Evolutionary conservation across 1,284 basidiomycete genomes (phyloP).

Genomic region (Apiotrichum gamsii): DNA sequence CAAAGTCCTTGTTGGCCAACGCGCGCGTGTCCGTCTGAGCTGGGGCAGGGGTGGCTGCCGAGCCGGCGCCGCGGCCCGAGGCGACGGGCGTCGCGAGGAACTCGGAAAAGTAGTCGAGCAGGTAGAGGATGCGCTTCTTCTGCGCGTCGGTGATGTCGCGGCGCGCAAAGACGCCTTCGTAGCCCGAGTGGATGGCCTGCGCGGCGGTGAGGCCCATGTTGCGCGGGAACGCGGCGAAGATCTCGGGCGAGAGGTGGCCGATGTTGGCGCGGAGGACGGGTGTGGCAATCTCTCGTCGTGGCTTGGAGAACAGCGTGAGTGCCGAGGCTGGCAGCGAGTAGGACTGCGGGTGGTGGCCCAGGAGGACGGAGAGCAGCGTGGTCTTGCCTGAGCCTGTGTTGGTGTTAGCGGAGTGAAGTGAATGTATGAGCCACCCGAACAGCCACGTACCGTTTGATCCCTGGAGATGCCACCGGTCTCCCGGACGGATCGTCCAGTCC

Average conservation of each 20-base stretch:
- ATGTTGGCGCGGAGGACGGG: slow-evolving; percentile 55
- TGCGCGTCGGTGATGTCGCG: slow-evolving; percentile 51
- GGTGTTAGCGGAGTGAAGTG: neutral
- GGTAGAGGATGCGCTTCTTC: slow-evolving; percentile 46
- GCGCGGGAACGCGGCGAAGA: slow-evolving; percentile 84
- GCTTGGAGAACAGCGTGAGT: slow-evolving; percentile 65
- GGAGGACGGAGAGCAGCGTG: slow-evolving; percentile 82
- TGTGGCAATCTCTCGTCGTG: slow-evolving; percentile 61
- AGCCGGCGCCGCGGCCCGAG: too few species aligned
- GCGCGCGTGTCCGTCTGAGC: neutral
- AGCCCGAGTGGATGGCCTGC: slow-evolving; percentile 77
- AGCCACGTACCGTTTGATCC: slow-evolving; percentile 70
- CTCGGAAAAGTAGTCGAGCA: slow-evolving; percentile 56
- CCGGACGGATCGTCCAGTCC: slow-evolving; percentile 69
- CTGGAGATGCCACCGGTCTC: slow-evolving; percentile 79
- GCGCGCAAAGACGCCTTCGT: slow-evolving; percentile 68
- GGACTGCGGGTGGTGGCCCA: slow-evolving; percentile 91
- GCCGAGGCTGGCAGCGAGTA: slow-evolving; percentile 56
- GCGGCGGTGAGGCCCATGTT: slow-evolving; percentile 62
- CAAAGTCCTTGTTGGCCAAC: slow-evolving; percentile 52
- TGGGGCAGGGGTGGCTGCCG: too few species aligned
- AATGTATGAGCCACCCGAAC: neutral
- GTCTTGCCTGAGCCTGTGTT: slow-evolving; percentile 94
- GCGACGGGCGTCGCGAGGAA: slow-evolving; percentile 14
- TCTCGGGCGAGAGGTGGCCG: slow-evolving; percentile 81